phyloP scores from a whole-genome alignment of 1,139 yeast genomes.

The Hanseniaspora gamundiae region DNA sequence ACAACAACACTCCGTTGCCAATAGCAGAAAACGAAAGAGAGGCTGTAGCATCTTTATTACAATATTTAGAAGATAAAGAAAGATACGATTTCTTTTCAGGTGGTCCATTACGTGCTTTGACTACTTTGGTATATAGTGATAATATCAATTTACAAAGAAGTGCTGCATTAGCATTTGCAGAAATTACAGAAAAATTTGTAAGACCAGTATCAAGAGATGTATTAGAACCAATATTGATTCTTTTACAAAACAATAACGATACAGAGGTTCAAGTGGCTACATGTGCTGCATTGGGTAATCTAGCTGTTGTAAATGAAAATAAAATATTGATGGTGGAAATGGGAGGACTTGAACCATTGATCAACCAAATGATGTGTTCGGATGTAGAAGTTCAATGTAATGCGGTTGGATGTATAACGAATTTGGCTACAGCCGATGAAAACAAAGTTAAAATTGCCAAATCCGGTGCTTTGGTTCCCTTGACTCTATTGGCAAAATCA shows the following conservation, averaged over 20 bases:
- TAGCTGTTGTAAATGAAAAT: slow-evolving; percentile 94
- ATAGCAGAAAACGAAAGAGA: slow-evolving; percentile 96
- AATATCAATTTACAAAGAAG: slow-evolving; percentile 90
- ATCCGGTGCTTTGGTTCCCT: slow-evolving; percentile 90
- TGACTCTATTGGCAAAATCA: slow-evolving; percentile 86
- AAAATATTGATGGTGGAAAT: slow-evolving; percentile 87
- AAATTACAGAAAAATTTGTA: slow-evolving; percentile 91
- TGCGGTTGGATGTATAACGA: slow-evolving; percentile 97
- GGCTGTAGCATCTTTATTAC: slow-evolving; percentile 82
- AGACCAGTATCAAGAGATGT: slow-evolving; percentile 85
- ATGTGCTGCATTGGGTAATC: slow-evolving; percentile 93
- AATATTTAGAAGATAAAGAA: slow-evolving; percentile 68
- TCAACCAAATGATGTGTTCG: slow-evolving; percentile 93
- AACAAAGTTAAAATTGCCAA: slow-evolving; percentile 92
- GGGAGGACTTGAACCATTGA: slow-evolving; percentile 95
- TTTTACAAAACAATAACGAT: slow-evolving; percentile 67
- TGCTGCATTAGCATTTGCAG: slow-evolving; percentile 98
- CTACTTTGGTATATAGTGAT: slow-evolving; percentile 88
- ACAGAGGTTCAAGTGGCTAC: slow-evolving; percentile 97
- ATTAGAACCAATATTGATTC: slow-evolving; percentile 79
- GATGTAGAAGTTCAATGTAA: slow-evolving; percentile 98
- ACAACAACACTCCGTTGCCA: slow-evolving; percentile 50
- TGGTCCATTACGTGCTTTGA: slow-evolving; percentile 77
- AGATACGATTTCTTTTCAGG: slow-evolving; percentile 77
- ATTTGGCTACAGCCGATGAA: slow-evolving; percentile 96